These are phyloP conservation scores for Scalesia atractyloides DNA, from an alignment of 129 eudicot genomes.

Conservation along the genomic window DNA sequence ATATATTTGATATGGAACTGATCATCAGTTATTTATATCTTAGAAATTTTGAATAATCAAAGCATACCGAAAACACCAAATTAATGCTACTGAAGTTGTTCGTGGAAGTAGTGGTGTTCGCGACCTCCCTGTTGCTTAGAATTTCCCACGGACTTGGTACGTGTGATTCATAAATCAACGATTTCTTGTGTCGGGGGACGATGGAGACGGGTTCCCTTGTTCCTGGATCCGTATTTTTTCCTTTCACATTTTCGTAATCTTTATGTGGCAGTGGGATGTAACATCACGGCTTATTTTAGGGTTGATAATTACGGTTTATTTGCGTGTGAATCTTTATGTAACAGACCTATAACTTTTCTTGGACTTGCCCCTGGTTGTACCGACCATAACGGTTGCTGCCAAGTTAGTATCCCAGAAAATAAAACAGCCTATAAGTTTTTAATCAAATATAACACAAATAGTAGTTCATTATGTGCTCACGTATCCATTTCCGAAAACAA, in stretches of 20 bases:
- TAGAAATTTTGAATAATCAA: background rate
- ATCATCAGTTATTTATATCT: background rate
- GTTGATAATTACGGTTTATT: background rate
- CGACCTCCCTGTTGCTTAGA: background rate
- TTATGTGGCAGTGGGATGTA: constrained; percentile 26
- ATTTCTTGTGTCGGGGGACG: background rate
- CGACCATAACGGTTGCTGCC: constrained; percentile 32
- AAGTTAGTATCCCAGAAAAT: constrained; percentile 7
- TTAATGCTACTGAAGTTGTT: background rate
- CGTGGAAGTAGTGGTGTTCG: background rate
- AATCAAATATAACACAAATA: background rate
- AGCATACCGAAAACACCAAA: background rate
- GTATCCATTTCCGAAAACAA: constrained; percentile 14
- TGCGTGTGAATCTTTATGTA: background rate
- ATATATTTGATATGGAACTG: background rate
- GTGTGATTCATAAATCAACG: background rate
- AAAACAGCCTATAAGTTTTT: background rate
- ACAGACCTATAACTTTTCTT: background rate
- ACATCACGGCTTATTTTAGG: background rate
- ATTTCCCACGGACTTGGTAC: constrained; percentile 4
- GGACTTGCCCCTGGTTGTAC: background rate
- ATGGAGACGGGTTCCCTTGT: background rate
- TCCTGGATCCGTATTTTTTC: background rate
- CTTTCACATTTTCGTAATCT: constrained; percentile 16
- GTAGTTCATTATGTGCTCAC: background rate